Conservation (phyloP, 2,329 filamentous ascomycete genomes). For the Fusarium temperatum region DNA sequence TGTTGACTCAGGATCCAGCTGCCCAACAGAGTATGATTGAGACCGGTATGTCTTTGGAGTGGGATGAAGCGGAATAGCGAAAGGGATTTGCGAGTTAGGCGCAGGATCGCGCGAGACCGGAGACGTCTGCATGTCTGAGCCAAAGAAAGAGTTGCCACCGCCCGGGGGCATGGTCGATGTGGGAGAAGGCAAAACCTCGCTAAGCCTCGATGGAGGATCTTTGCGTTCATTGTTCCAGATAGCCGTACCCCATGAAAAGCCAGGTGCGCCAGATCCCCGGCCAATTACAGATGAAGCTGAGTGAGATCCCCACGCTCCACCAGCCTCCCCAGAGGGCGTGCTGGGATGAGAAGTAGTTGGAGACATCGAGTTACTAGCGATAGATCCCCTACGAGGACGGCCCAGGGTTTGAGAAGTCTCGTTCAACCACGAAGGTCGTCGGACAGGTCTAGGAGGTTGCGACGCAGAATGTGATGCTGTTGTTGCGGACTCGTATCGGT, state of each 20-base stretch:
- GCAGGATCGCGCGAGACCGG: conserved; percentile 62
- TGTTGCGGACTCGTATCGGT: conserved; percentile 64
- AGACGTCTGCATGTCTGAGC: conserved; percentile 61
- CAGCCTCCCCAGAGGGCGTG: conserved; percentile 75
- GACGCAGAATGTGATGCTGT: conserved; percentile 45
- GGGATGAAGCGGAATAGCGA: conserved; percentile 87
- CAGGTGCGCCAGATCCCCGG: conserved; percentile 56
- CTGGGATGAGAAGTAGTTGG: conserved; percentile 82
- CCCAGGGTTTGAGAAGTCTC: conserved; percentile 74
- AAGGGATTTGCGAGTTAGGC: conserved; percentile 76
- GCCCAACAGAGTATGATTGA: conserved; percentile 95
- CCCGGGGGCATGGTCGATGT: conserved; percentile 67
- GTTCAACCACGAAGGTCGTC: conserved; percentile 86
- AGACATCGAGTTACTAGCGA: conserved; percentile 79
- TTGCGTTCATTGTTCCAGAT: conserved; percentile 86
- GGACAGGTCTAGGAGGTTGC: conserved; percentile 68
- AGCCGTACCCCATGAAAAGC: conserved; percentile 79
- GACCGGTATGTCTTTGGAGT: conserved; percentile 94
- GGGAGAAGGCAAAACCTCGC: conserved; percentile 79
- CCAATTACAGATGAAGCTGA: conserved; percentile 58
- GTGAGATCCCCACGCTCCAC: conserved; percentile 65
- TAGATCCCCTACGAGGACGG: conserved; percentile 77
- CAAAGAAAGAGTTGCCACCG: conserved; percentile 59
- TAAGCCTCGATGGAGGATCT: conserved; percentile 77
- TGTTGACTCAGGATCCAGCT: conserved; percentile 75